Evolutionary conservation across 1,139 yeast genomes (phyloP).

Genomic region (Groenewaldozyma auringiensis): DNA sequence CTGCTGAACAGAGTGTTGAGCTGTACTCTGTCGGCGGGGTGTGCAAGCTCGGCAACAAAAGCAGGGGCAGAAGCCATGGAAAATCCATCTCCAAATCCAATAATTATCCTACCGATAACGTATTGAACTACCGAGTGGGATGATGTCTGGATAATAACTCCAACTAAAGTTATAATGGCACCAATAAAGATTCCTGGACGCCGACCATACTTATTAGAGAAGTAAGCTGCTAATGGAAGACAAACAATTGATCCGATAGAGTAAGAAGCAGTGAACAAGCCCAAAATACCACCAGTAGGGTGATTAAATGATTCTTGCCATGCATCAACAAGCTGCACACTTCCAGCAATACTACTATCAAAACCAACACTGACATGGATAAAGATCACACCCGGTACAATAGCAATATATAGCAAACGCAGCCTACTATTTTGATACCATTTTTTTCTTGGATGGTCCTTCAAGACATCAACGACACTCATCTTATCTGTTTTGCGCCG

Average conservation of each 20-base stretch:
- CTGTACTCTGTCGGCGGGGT: background rate
- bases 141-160: slow-evolving; percentile 40
- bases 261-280: slow-evolving; percentile 18
- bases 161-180: slow-evolving; percentile 30
- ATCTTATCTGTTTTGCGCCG: too few species aligned
- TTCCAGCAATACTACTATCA: slow-evolving; percentile 47
- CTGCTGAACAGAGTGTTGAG: slow-evolving; percentile 4
- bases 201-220: slow-evolving; percentile 33
- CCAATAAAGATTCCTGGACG: slow-evolving; percentile 30
- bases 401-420: slow-evolving; percentile 1
- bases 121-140: slow-evolving; percentile 37
- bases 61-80: slow-evolving; percentile 35
- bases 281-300: slow-evolving; percentile 40
- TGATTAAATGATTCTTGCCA: slow-evolving; percentile 36
- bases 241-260: slow-evolving; percentile 13
- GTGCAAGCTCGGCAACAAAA: slow-evolving; percentile 35
- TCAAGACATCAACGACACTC: slow-evolving; percentile 2
- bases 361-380: slow-evolving; percentile 31
- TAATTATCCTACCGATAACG: slow-evolving; percentile 33
- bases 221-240: slow-evolving; percentile 7
- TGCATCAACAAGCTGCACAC: slow-evolving; percentile 38
- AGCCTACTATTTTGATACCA: slow-evolving; percentile 3
- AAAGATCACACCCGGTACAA: slow-evolving; percentile 4
- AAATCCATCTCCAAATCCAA: slow-evolving; percentile 37
- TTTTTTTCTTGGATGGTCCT: slow-evolving; percentile 2